These are phyloP conservation scores for Zalerion maritima DNA, from an alignment of 495 filamentous ascomycete genomes.

Conservation along the genomic window DNA sequence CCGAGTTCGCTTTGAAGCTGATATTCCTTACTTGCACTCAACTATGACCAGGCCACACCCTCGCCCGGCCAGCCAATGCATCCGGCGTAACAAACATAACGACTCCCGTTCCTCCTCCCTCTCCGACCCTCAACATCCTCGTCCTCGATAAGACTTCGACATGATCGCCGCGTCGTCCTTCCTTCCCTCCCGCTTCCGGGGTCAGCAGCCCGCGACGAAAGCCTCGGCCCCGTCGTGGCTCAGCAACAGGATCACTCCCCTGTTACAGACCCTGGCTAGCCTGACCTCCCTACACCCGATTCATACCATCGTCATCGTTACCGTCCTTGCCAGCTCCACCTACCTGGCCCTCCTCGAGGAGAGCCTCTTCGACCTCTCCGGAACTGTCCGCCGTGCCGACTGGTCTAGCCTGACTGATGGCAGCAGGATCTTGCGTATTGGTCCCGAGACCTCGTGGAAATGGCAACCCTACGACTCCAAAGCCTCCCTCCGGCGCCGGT, in stretches of 20 bases:
- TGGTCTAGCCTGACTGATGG: constrained; percentile 62
- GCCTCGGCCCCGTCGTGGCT: constrained; percentile 45
- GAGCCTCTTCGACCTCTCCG: constrained; percentile 57
- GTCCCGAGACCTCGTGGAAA: constrained; percentile 74
- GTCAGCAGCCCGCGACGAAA: constrained; percentile 30
- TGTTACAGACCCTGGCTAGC: constrained; percentile 63
- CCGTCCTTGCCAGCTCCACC: constrained; percentile 78
- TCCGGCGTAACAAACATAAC: too few relatives aligned
- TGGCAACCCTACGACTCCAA: constrained; percentile 57
- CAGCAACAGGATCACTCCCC: constrained; percentile 55
- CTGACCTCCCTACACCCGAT: constrained; percentile 85
- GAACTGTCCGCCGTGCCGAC: constrained; percentile 53
- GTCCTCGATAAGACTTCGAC: too few relatives aligned
- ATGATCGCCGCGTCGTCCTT: constrained; percentile 46
- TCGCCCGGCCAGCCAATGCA: too few relatives aligned
- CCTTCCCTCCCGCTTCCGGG: constrained; percentile 48
- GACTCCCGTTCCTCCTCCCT: too few relatives aligned
- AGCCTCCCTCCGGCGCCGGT: constrained; percentile 29
- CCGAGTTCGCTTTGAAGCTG: too few relatives aligned
- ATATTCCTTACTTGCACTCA: too few relatives aligned
- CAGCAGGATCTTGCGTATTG: constrained; percentile 58
- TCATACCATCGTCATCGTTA: constrained; percentile 83
- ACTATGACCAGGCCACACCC: too few relatives aligned
- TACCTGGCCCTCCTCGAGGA: constrained; percentile 85
- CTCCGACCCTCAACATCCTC: too few relatives aligned